These are phyloP conservation scores for Cryptosporidium ryanae DNA, from an alignment of 169 alveolate genomes.

Conservation along the genomic window DNA sequence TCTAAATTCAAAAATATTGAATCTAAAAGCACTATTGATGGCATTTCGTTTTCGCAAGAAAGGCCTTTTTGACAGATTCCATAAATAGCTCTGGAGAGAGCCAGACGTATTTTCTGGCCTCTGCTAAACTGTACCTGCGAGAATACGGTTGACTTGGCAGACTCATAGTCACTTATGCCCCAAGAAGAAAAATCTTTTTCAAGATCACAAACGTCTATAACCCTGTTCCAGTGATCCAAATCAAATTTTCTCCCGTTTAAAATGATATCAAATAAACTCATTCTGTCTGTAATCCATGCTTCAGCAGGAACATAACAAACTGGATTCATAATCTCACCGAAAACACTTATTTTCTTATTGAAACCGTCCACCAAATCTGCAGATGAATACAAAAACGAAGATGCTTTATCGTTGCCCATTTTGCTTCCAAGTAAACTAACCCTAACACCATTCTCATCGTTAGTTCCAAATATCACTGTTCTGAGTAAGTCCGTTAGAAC, in stretches of 20 bases:
- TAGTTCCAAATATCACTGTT: constrained; percentile 27
- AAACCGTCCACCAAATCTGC: too few species aligned
- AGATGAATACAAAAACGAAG: too few species aligned
- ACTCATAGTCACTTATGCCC: constrained; percentile 31
- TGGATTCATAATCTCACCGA: constrained; percentile 19
- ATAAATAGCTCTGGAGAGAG: constrained; percentile 65
- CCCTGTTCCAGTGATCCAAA: constrained; percentile 33
- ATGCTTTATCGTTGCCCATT: too few species aligned
- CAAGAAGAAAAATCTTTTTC: constrained; percentile 37
- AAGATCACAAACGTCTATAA: constrained; percentile 57
- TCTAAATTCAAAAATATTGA: constrained; percentile 54
- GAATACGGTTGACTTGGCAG: constrained; percentile 25
- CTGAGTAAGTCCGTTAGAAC: constrained; percentile 6
- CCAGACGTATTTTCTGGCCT: constrained; percentile 54
- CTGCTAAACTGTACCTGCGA: constrained; percentile 40
- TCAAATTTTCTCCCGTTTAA: constrained; percentile 61
- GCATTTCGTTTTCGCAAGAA: background rate
- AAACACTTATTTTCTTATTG: background rate
- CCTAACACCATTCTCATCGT: background rate
- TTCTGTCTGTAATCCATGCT: constrained; percentile 56
- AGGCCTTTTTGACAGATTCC: background rate
- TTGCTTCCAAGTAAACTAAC: background rate
- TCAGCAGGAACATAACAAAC: constrained; percentile 59
- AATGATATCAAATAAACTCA: constrained; percentile 63
- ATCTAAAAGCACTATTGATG: constrained; percentile 51